These are phyloP conservation scores for Dendrobium huoshanense DNA, from an alignment of 106 monocot genomes.

Conservation along the genomic window DNA sequence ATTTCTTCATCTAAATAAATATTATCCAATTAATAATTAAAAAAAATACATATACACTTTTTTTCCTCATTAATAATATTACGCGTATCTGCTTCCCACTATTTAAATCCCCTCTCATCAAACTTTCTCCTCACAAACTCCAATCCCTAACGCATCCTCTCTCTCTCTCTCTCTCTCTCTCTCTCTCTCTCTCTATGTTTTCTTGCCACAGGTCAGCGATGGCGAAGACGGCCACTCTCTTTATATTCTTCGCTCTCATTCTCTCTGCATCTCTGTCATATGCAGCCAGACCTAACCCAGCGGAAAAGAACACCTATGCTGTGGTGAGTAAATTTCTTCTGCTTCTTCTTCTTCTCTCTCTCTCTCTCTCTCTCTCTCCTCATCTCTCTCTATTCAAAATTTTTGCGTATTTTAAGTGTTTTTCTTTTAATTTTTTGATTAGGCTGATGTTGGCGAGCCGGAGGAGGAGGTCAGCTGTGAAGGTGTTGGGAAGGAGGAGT, in stretches of 20 bases:
- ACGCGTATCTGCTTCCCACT: not conserved
- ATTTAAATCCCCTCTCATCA: not conserved
- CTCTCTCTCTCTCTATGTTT: not conserved
- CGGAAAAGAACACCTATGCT: not conserved
- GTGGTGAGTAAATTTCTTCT: not conserved
- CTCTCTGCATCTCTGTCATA: not conserved
- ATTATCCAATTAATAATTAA: too few species aligned
- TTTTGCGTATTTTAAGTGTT: not conserved
- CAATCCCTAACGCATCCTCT: not conserved
- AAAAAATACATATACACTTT: too few species aligned
- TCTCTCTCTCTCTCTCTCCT: not conserved
- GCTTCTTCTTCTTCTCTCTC: not conserved
- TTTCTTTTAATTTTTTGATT: not conserved
- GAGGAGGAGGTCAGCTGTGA: not conserved
- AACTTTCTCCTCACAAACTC: not conserved
- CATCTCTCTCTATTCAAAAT: too few species aligned
- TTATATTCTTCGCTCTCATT: not conserved
- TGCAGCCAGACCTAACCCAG: not conserved
- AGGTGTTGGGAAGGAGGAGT: slow-evolving; percentile 1
- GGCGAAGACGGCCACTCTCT: not conserved
- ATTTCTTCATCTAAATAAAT: not conserved
- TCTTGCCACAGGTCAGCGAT: not conserved
- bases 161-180: not conserved
- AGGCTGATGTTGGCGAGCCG: not conserved
- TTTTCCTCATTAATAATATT: not conserved